Evolutionary conservation across 2,329 filamentous ascomycete species (phyloP), one percentile per base, ranked within the genome.

Genomic region (Ascochyta pisi): DNA sequence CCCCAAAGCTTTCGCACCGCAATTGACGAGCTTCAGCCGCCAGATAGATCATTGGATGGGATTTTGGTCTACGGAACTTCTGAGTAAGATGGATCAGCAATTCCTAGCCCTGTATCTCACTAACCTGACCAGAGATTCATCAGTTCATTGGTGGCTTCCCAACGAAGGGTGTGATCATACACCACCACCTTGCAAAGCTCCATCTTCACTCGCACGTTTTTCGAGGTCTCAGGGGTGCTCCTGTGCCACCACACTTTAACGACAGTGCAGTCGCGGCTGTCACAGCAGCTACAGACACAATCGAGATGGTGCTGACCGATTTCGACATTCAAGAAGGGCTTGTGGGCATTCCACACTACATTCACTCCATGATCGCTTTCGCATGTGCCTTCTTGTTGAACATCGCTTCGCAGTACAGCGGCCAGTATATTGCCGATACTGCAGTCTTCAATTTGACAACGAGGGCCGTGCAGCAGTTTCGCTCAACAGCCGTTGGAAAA

Each of bases 171-270:
- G 80, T 82, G 16, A 78, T 82, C 4, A 68, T 84, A 8, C 82
- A 84, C 64, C 82, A 81, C 59, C 79, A 83, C 58, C 82, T 84
- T 50, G 81, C 80, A 22, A 82, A 81, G 58, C 79, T 84, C 42
- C 81, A 83, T 58, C 76, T 84, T 19, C 81, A 83, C 59, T 67
- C 81, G 67, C 67, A 83, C 76, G 64, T 80, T 68, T 64, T 83
- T 74, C 38, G 81, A 68, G 56, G 82, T 44, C 69, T 83, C 1
- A 78, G 78, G 46, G 79, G 79, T 65, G 75, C 78, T 1, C 72
- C 80, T 0, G 78, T 84, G 19, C 81, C 82, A 38, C 67, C 73
- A 15, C 76, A 81, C 58, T 81, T 83, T 45, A 76, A 77, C 3
- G 77, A 79, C 34, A 79, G 67, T 37, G 74, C 80, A 16, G 75